Base-by-base conservation (phyloP, 1,139 yeast genomes). In the Scheffersomyces titani region DNA sequence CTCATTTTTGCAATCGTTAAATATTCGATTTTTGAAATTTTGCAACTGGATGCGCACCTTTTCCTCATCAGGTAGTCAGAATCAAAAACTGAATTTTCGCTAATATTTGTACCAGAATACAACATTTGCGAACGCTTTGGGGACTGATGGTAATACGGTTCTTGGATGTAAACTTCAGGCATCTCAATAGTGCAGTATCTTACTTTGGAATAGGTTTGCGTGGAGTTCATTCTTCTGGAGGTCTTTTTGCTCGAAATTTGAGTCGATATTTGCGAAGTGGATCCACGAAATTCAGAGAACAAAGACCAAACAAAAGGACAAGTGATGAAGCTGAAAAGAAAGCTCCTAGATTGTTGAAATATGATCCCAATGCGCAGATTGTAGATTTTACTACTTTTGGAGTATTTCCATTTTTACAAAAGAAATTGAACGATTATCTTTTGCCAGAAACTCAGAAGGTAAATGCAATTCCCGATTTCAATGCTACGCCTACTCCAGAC, bases 321-420 rank as follows among this genome's bases (percentile, higher is more conserved):
- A 7, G 13, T 3, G 40, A 30, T 9, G 40, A 7, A 30, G 40
- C 13, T 11, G 4, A 2, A 30, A 30, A 11, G 13, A 5, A 7
- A 30, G 5, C 40, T 9, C 11, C 40, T 30, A 30, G 40, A 16
- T 30, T 30, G 40, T 54, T 65, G 13, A 61, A 62, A 49, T 65
- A 52, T 48, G 65, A 66, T 53, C 70, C 70, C 11, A 51, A 63
- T 4, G 49, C 53, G 36, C 40, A 44, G 3, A 46, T 54, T 3
- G 59, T 58, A 1, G 70, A 69, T 54, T 73, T 72, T 61, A 66
- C 70, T 0, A 51, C 64, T 0, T 65, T 59, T 55, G 75, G 74
- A 1, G 54, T 74, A 0, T 54, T 73, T 21, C 77, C 78, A 1
- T 72, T 68, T 53, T 55, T 74, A 16, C 78, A 74, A 53, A 55